Evolutionary conservation across 129 eudicot species (phyloP), one percentile per base, ranked within the genome.

Genomic region (Flaveria robusta): DNA sequence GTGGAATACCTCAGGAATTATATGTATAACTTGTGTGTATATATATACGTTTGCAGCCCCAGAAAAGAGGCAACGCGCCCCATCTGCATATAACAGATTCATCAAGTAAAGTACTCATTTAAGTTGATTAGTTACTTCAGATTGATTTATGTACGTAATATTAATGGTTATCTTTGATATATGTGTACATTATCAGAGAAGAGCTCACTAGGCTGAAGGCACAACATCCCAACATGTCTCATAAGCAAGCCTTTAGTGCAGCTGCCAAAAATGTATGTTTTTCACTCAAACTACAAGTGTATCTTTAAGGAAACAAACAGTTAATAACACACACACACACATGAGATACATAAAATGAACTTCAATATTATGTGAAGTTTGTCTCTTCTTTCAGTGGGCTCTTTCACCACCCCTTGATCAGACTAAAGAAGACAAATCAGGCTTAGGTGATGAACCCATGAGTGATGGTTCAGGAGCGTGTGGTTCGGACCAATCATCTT

Each of bases 161-260:
- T 18, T 52, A 41, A 22, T 20, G 19, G 9, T 37, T 58, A 56
- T 59, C 39, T 68, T 15, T 58, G 5, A 8, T 3, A 42, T 50
- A 66, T 77, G 12, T 74, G 24, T 49, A 72, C 37, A 31, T 56
- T 66, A 71, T 66, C 82, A 93, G 98, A 80, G 92, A 90, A 68
- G 98, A 93, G 77, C 91, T 93, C 77, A 81, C 83, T 74, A 93
- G 98, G 88, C 87, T 93, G 59, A 93, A 93, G 86, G 71, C 78
- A 45, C 84, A 70, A 79, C 37, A 91, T 87, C 98, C 97, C 66
- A 77, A 74, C 85, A 88, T 93, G 90, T 83, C 93, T 74, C 98
- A 93, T 85, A 93, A 91, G 91, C 91, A 91, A 81, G 98, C 98
- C 68, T 93, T 93, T 75, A 91, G 98, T 81, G 80, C 96, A 74